phyloP scores from a whole-genome alignment of 2,329 filamentous ascomycete species.

The Stachybotrys elegans region DNA sequence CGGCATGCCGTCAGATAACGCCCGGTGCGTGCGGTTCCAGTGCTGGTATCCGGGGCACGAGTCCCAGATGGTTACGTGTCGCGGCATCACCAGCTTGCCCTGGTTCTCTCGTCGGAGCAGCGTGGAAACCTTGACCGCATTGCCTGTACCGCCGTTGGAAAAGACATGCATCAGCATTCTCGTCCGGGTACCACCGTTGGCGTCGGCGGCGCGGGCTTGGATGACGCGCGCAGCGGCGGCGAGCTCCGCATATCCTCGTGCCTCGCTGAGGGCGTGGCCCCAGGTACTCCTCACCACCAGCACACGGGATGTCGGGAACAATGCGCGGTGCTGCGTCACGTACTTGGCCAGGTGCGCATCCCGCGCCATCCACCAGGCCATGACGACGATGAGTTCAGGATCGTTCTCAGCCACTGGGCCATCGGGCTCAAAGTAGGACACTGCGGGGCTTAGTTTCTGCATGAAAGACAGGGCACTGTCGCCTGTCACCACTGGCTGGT shows the following conservation, averaged over 20 bases:
- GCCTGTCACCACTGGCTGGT: constrained; percentile 7
- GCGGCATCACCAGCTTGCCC: constrained; percentile 24
- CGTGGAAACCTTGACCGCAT: constrained; percentile 28
- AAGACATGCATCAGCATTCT: constrained; percentile 43
- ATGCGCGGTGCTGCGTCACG: constrained; percentile 35
- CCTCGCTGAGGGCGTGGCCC: constrained; percentile 27
- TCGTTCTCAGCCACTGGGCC: constrained; percentile 9
- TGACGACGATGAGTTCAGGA: constrained; percentile 42
- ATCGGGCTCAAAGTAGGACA: constrained; percentile 29
- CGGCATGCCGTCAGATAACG: constrained; percentile 30
- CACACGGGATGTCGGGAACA: constrained; percentile 40
- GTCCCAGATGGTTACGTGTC: constrained; percentile 40
- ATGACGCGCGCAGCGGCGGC: constrained; percentile 35
- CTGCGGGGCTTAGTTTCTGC: constrained; percentile 29
- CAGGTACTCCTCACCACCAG: constrained; percentile 40
- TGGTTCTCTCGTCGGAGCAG: constrained; percentile 12
- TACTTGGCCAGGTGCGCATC: constrained; percentile 49
- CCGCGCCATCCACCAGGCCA: constrained; percentile 47
- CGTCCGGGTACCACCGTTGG: constrained; percentile 7
- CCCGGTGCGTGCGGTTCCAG: constrained; percentile 33
- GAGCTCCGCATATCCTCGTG: constrained; percentile 25
- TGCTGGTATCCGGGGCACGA: constrained; percentile 42
- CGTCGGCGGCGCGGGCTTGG: constrained; percentile 19
- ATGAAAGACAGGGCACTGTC: constrained; percentile 26
- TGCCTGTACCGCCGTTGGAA: constrained; percentile 46